Evolutionary conservation across 441 rosid genomes (phyloP), one percentile per base, ranked within the genome.

Genomic region (Euphorbia celastroides): DNA sequence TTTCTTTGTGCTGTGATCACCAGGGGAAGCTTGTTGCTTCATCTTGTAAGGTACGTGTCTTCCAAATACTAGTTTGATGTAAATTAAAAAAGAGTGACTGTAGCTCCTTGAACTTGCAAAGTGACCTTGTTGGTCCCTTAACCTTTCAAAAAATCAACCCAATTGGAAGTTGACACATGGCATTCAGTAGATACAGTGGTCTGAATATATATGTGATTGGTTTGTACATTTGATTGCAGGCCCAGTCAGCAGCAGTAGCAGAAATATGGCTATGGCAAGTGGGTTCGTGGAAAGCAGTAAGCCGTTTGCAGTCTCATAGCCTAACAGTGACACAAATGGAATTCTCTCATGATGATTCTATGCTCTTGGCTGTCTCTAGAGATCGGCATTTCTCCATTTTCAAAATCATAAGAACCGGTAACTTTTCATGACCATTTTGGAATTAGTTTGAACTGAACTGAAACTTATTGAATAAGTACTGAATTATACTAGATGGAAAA

Each of bases 231-330:
- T 8, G 72, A 64, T 67, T 82, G 69, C 82, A 93, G 98, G 99
- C 92, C 34, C 95, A 89, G 57, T 85, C 96, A 60, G 82, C 84
- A 26, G 13, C 86, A 62, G 93, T 83, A 69, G 97, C 99, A 5
- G 96, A 93, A 64, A 88, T 93, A 84, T 89, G 93, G 96, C 75
- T 88, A 23, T 93, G 92, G 99, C 83, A 88, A 78, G 96, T 88
- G 67, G 94, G 97, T 70, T 82, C 94, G 13, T 94, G 99, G 97
- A 94, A 89, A 80, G 83, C 88, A 59, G 83, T 88, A 54, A 91
- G 92, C 63, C 87, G 85, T 54, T 75, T 94, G 85, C 91, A 86
- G 76, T 86, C 99, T 65, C 99, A 88, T 85, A 89, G 82, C 78
- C 84, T 94, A 78, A 91, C 99, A 31, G 97, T 94, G 58, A 94